phyloP scores from a whole-genome alignment of 257 asterid genomes.

The Echites panduratus region DNA sequence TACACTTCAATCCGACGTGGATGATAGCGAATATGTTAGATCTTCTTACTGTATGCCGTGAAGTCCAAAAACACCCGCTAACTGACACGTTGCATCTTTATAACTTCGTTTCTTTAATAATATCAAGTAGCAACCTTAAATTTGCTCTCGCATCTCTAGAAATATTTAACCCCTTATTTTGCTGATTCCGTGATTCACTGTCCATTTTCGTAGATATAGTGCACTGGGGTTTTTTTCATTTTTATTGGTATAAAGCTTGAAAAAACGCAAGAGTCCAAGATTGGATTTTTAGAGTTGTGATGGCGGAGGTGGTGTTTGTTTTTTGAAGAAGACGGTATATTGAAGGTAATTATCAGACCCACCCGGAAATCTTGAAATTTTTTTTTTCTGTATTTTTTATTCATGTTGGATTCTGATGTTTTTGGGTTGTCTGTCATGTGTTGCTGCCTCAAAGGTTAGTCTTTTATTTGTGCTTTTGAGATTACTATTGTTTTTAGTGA shows the following conservation, averaged over 20 bases:
- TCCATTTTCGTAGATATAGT: not conserved
- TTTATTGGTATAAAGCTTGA: not conserved
- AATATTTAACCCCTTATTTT: not conserved
- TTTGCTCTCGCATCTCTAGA: not conserved
- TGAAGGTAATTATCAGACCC: not conserved
- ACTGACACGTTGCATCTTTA: not conserved
- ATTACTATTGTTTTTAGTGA: conserved; percentile 18
- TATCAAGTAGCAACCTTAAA: not conserved
- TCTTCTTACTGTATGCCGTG: not conserved
- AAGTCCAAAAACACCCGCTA: not conserved
- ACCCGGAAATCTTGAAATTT: not conserved
- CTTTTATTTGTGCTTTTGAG: not conserved
- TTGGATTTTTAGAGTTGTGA: not conserved
- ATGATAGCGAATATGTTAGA: conserved; percentile 7
- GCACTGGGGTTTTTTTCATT: not conserved
- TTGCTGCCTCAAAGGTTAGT: not conserved
- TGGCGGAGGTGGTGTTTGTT: not conserved
- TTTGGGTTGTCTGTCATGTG: not conserved
- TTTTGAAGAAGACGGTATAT: not conserved
- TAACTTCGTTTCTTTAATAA: not conserved
- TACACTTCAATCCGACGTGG: conserved; percentile 27
- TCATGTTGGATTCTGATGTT: not conserved
- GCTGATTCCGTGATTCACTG: too few relatives aligned
- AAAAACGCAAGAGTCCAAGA: not conserved
- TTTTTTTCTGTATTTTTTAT: not conserved